A percentile compares a stretch with the other conserved stretches of the same genome.
These are phyloP conservation scores for Thymus mandschuricus DNA, from an alignment of 257 asterid species.

Conservation along the genomic window DNA sequence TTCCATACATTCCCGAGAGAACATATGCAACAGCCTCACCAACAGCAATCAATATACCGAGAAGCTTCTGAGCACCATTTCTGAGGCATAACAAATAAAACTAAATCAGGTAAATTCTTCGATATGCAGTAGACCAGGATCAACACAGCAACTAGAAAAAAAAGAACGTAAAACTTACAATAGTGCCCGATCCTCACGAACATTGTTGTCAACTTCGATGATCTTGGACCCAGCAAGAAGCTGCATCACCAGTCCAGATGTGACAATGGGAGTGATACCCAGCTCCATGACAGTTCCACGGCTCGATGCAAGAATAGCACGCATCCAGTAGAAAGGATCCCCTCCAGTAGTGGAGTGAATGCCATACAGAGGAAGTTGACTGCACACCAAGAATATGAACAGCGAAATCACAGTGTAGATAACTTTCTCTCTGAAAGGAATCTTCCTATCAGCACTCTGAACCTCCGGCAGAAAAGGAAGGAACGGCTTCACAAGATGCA, in stretches of 20 bases:
- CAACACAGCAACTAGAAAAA: neutral
- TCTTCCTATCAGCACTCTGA: constrained; percentile 18
- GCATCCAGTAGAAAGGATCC: constrained; percentile 26
- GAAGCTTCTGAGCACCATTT: constrained; percentile 24
- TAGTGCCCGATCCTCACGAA: constrained; percentile 16
- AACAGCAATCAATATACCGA: constrained; percentile 14
- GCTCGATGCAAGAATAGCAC: constrained; percentile 22
- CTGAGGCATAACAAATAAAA: neutral
- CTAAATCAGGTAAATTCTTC: neutral
- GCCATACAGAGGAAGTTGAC: constrained; percentile 23
- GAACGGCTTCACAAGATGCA: constrained; percentile 24
- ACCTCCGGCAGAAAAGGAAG: constrained; percentile 17
- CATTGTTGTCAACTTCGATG: constrained; percentile 19
- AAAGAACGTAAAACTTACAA: neutral
- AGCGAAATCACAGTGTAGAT: constrained; percentile 22
- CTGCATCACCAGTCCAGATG: constrained; percentile 20
- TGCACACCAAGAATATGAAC: constrained; percentile 22
- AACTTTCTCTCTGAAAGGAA: constrained; percentile 23
- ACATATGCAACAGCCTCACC: constrained; percentile 21
- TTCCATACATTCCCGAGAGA: constrained; percentile 12
- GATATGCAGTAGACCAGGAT: neutral
- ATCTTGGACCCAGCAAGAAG: constrained; percentile 20
- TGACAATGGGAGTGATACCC: constrained; percentile 24
- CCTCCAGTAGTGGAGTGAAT: constrained; percentile 22
- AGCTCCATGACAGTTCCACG: constrained; percentile 23